These are phyloP conservation scores for Sabuloglossum arenarium DNA, from an alignment of 495 filamentous ascomycete species.

Conservation along the genomic window DNA sequence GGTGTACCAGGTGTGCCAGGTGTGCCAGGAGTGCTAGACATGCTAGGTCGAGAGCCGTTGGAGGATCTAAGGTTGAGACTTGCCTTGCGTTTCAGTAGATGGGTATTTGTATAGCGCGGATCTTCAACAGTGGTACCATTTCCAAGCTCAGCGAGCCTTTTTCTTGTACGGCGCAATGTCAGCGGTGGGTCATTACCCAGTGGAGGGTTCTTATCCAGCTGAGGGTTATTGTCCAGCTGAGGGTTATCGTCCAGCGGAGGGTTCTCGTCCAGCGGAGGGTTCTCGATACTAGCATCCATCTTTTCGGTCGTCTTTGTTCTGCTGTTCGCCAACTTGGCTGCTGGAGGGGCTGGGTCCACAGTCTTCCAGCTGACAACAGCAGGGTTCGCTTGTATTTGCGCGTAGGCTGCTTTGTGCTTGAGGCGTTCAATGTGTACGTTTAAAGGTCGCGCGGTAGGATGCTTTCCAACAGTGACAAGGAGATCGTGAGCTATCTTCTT, in stretches of 20 bases:
- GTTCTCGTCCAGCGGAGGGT: too few relatives aligned
- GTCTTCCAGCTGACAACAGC: constrained; percentile 48
- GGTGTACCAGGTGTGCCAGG: not conserved
- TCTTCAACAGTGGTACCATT: not conserved
- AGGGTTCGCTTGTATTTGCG: constrained; percentile 29
- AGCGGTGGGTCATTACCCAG: not conserved
- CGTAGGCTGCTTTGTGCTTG: constrained; percentile 18
- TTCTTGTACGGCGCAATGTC: not conserved
- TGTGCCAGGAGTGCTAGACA: too few relatives aligned
- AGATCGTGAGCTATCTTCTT: constrained; percentile 46
- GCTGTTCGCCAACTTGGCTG: not conserved
- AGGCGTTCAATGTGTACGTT: constrained; percentile 38
- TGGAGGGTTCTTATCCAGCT: too few relatives aligned
- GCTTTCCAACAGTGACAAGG: constrained; percentile 34
- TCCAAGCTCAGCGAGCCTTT: not conserved
- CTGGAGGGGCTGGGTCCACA: constrained; percentile 29
- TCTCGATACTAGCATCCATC: constrained; percentile 15
- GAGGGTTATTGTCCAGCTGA: too few relatives aligned
- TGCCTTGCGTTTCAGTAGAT: not conserved
- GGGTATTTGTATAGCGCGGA: not conserved
- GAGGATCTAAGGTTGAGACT: too few relatives aligned
- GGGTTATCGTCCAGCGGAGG: too few relatives aligned
- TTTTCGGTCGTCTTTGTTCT: constrained; percentile 8
- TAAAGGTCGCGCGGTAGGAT: constrained; percentile 32
- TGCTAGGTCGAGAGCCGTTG: too few relatives aligned